Evolutionary conservation across 306 rosid genomes (phyloP).

Genomic region (Lathyrus aphaca): DNA sequence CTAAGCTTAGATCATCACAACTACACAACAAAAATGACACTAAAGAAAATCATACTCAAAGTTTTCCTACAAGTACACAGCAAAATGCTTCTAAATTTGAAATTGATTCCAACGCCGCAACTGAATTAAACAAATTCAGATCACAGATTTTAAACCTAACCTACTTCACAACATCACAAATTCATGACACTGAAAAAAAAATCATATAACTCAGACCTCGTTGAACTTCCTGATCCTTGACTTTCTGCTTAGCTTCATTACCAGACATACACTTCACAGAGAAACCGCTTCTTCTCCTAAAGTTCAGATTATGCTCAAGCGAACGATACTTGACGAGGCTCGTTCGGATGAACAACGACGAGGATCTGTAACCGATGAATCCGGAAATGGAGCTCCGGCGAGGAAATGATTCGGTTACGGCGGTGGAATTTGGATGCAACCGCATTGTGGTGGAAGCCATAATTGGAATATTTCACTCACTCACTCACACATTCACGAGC

Average conservation of each 20-base stretch:
- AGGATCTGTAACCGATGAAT: constrained; percentile 44
- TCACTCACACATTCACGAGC: constrained; percentile 18
- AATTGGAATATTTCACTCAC: constrained; percentile 16
- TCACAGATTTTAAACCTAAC: constrained; percentile 1
- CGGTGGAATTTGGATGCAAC: constrained; percentile 48
- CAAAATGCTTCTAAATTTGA: not conserved
- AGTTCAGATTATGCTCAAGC: not conserved
- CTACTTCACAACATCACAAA: not conserved
- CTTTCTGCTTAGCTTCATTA: constrained; percentile 50
- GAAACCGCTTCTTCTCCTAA: constrained; percentile 44
- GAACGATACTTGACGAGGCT: constrained; percentile 39
- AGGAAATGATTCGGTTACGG: constrained; percentile 40
- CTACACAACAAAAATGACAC: not conserved
- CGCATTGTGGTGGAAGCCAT: constrained; percentile 75
- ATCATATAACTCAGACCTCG: constrained; percentile 49
- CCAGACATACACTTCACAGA: constrained; percentile 56
- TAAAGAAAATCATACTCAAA: too few species aligned
- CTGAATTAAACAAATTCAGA: constrained; percentile 8
- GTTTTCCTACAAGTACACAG: not conserved
- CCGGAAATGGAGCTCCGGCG: constrained; percentile 49
- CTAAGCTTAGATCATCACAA: not conserved
- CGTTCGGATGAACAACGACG: constrained; percentile 47
- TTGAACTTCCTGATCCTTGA: constrained; percentile 51
- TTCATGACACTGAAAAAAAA: constrained; percentile 6
- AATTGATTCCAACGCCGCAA: not conserved